Evolutionary conservation across 1,139 yeast genomes (phyloP).

Genomic region (Kodamaea anthophila): DNA sequence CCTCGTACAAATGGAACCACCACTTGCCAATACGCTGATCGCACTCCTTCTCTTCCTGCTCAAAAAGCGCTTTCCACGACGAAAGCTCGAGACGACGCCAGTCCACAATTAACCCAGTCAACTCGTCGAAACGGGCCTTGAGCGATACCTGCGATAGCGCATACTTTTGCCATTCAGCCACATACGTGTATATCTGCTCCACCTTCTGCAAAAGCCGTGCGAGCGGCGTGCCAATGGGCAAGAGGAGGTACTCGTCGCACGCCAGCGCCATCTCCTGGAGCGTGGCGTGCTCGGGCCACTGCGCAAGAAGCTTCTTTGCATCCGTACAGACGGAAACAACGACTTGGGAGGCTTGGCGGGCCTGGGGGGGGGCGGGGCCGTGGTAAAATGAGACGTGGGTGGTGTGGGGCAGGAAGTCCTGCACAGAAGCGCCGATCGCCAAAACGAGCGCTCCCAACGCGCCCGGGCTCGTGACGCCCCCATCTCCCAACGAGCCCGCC

Average conservation of each 20-base stretch:
- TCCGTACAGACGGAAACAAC: conserved; percentile 44
- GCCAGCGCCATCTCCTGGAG: conserved; percentile 61
- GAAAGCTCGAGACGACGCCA: conserved; percentile 88
- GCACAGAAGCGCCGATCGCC: too few relatives aligned
- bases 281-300: conserved; percentile 97
- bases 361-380: conserved; percentile 58
- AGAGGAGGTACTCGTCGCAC: conserved; percentile 60
- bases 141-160: conserved; percentile 78
- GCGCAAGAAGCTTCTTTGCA: conserved; percentile 44
- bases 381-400: conserved; percentile 43
- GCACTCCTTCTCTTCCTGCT: conserved; percentile 53
- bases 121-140: conserved; percentile 44
- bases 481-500: too few relatives aligned
- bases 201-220: conserved; percentile 74
- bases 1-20: conserved; percentile 91
- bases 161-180: conserved; percentile 91
- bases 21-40: conserved; percentile 60
- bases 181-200: conserved; percentile 77
- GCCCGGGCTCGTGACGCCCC: too few relatives aligned
- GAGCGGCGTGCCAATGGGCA: conserved; percentile 63
- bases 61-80: conserved; percentile 78
- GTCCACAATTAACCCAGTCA: conserved; percentile 67
- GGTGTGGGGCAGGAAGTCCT: not conserved
- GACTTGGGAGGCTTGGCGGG: conserved; percentile 50
- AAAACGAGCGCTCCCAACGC: too few relatives aligned